Evolutionary conservation across 129 eudicot species (phyloP).

Genomic region (Glebionis coronaria): DNA sequence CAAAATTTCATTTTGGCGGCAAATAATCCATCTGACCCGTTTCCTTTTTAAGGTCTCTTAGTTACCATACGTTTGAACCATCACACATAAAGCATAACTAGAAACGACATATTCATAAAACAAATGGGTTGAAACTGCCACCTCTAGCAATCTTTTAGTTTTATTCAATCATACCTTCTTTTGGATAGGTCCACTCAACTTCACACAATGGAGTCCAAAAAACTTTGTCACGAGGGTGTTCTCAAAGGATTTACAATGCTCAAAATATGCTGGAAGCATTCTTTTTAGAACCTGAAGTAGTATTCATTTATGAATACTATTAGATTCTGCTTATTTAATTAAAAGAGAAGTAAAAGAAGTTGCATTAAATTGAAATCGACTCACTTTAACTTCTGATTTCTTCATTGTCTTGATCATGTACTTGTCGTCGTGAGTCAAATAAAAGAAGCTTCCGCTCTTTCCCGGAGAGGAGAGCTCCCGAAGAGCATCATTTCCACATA

Average conservation of each 20-base stretch:
- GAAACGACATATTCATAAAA: background rate
- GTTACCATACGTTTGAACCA: background rate
- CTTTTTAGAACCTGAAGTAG: slow-evolving; percentile 63
- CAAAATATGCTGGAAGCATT: slow-evolving; percentile 92
- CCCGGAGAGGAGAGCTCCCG: slow-evolving; percentile 98
- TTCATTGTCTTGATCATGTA: slow-evolving; percentile 98
- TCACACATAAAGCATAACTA: background rate
- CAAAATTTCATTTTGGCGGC: background rate
- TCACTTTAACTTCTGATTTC: slow-evolving; percentile 89
- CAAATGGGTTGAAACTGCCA: background rate
- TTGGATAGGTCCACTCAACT: slow-evolving; percentile 79
- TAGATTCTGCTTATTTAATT: background rate
- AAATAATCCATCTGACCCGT: background rate
- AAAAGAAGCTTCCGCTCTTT: slow-evolving; percentile 96
- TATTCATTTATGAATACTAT: background rate
- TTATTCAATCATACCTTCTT: slow-evolving; percentile 53
- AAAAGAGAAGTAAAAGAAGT: too few relatives aligned
- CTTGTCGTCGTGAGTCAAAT: slow-evolving; percentile 81
- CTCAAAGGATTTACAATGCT: slow-evolving; percentile 72
- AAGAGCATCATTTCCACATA: slow-evolving; percentile 95
- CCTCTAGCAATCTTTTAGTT: background rate
- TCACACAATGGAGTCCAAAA: slow-evolving; percentile 91
- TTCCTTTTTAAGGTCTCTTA: background rate
- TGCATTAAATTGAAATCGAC: slow-evolving; percentile 16
- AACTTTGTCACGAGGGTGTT: slow-evolving; percentile 79